Evolutionary conservation across 345 rosid species (phyloP), one percentile per base, ranked within the genome.

Genomic region (Nasturtium officinale): DNA sequence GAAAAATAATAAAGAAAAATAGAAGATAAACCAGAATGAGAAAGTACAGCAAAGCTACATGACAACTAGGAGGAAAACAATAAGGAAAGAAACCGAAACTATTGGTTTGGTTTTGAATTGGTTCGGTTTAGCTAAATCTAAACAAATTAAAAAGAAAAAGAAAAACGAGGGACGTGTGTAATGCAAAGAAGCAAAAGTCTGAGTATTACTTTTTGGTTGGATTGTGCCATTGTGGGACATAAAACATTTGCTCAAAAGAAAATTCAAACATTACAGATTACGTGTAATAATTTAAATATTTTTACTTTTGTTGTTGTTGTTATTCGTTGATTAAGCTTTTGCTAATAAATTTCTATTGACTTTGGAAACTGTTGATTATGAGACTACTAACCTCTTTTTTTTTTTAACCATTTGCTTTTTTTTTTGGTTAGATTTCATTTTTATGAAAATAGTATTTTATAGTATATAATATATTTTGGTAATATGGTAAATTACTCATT

Each of bases 131-230:
- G 23, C 9, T 57, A 56, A 15, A 16, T 55, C 61, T n/a, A 28
- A 12, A 53, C 5, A 26, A 12, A 25, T 53, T 9, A 23, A 32
- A 47, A 1, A 21, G 8, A 45, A 1, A 9, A 10, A n/a, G n/a
- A n/a, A n/a, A 30, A 70, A 50, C 42, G 67, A 71, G 75, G 75
- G 75, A 48, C 67, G 67, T 71, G 75, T 71, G 61, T 32, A 6
- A 17, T 46, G 67, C 2, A 25, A 35, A 48, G 67, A 71, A 40
- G 67, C 75, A 50, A 71, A 71, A 71, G 61, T 67, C 60, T 61
- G 43, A 32, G 9, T 26, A 25, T 25, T 46, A 68, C 25, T 23
- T 23, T 42, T 28, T 68, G 63, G 54, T 68, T 55, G 63, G 25
- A n/a, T n/a, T 23, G 25, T 23, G n/a, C n/a, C n/a, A 28, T 20